Base-by-base conservation (phyloP, 2,329 filamentous ascomycete genomes). In the Escovopsis weberi region DNA sequence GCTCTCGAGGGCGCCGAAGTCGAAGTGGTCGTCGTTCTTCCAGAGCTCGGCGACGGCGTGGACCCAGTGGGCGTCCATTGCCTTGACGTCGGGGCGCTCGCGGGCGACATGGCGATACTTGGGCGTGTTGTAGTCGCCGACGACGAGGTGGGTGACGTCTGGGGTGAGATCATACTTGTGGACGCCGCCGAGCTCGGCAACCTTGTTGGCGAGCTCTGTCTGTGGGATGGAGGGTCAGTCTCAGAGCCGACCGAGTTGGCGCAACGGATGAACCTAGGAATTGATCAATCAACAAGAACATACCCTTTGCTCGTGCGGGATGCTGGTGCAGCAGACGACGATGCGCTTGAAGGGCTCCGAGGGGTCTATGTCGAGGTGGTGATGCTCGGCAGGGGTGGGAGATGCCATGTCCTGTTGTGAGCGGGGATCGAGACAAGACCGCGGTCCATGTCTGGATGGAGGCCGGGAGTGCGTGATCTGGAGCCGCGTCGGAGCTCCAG, bases 41-140 rank as follows among this genome's bases (percentile, higher is more conserved):
- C 91, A 98, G 37, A 79, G 68, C 26, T 80, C 69, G 26, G 84
- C 74, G 15, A 95, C 73, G 12, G 82, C 83, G 43, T 89, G 79
- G 40, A 98, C 73, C 85, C 87, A 98, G 54, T 76, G 74, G n/a
- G 81, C 75, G 37, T 75, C 75, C 65, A 98, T 80, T 40, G 87
- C 80, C 57, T 78, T 79, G 55, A 98, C 80, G 55, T 98, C 91
- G 39, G 82, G 78, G 41, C 91, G 76, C 59, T 89, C 83, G 56
- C 81, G 85, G 42, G 89, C 91, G 55, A 96, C 89, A 68, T 94
- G 94, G 60, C 80, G 82, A 64, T 98, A 98, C 62, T 98, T 98
- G 40, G 83, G 78, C 1, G 89, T 96, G 58, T 89, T 77, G 54
- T 86, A 83, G 54, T 84, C 80, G 59, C 88, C 91, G 47, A 94